Conservation (phyloP, 176 grass and related monocot species). For the Carex pumila region DNA sequence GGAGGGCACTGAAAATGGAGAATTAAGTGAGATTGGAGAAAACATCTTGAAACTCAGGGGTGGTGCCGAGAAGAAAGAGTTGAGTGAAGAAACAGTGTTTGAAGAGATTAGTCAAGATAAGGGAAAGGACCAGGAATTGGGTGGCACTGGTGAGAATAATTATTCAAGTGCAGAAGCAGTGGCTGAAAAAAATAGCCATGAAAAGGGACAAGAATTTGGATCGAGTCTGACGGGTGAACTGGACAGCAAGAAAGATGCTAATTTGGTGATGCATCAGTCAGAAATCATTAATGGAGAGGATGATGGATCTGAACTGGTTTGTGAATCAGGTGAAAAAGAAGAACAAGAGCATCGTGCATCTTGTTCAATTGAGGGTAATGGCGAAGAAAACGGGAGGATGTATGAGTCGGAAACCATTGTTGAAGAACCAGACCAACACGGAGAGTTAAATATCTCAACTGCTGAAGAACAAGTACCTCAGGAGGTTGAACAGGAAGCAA, state of each 20-base stretch:
- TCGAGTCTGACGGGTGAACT: neutral
- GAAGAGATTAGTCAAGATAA: slow-evolving; percentile 3
- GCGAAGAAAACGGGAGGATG: neutral
- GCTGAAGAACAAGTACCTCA: slow-evolving; percentile 6
- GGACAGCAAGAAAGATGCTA: neutral
- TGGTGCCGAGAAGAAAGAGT: neutral
- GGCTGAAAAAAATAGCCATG: neutral
- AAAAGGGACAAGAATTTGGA: neutral
- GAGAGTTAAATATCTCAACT: neutral
- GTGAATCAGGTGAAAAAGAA: neutral
- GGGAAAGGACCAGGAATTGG: neutral
- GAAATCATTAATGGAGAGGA: slow-evolving; percentile 5
- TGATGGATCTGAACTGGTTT: neutral
- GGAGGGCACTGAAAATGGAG: slow-evolving; percentile 5
- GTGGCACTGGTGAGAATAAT: neutral
- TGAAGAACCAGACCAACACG: neutral
- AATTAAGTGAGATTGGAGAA: slow-evolving; percentile 6
- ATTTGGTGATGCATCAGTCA: neutral
- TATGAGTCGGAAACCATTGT: neutral
- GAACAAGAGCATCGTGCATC: neutral
- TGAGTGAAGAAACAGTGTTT: neutral
- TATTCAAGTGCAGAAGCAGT: neutral
- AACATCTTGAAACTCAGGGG: neutral
- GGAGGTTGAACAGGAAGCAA: slow-evolving; percentile 7
- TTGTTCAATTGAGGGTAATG: slow-evolving; percentile 10